Evolutionary conservation across 2,329 filamentous ascomycete genomes (phyloP).

Genomic region (Endocalyx cinctus): DNA sequence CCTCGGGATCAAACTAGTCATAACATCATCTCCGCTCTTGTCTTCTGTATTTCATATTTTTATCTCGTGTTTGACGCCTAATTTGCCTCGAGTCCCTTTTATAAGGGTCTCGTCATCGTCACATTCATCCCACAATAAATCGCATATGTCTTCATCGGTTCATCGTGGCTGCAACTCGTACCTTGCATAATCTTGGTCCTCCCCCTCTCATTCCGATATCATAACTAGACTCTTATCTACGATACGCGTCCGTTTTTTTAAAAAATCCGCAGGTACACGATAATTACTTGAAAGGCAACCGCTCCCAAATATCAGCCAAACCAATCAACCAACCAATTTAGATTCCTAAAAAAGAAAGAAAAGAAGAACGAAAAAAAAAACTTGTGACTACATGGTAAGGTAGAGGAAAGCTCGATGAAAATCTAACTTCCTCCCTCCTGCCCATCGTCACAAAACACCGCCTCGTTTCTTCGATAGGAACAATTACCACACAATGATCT

Average conservation of each 20-base stretch:
- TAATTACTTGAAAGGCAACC: too few relatives aligned
- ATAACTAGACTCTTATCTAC: conserved; percentile 6
- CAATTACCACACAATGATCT: conserved; percentile 49
- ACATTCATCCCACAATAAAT: conserved; percentile 11
- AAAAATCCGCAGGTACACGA: conserved; percentile 5
- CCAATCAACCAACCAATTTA: too few relatives aligned
- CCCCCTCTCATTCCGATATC: conserved; percentile 1
- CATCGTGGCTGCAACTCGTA: conserved; percentile 26
- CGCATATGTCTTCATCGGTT: conserved; percentile 18
- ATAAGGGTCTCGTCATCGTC: conserved; percentile 19
- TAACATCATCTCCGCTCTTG: too few relatives aligned
- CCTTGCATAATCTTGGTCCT: conserved; percentile 27
- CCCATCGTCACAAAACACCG: conserved; percentile 25
- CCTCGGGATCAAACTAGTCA: too few relatives aligned
- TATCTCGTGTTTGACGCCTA: too few relatives aligned
- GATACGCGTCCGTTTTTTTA: conserved; percentile 5
- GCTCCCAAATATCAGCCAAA: too few relatives aligned
- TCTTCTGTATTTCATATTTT: too few relatives aligned
- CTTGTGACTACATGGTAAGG: conserved; percentile 18
- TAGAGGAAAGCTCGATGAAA: conserved; percentile 24
- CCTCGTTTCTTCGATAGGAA: conserved; percentile 25
- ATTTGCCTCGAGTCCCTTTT: conserved; percentile 15
- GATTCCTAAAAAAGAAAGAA: too few relatives aligned
- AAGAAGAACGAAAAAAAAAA: too few relatives aligned
- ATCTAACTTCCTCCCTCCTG: conserved; percentile 28